Evolutionary conservation across 768 basidiomycete species (phyloP), one percentile per base, ranked within the genome.

Genomic region (Termitomyces sp.): DNA sequence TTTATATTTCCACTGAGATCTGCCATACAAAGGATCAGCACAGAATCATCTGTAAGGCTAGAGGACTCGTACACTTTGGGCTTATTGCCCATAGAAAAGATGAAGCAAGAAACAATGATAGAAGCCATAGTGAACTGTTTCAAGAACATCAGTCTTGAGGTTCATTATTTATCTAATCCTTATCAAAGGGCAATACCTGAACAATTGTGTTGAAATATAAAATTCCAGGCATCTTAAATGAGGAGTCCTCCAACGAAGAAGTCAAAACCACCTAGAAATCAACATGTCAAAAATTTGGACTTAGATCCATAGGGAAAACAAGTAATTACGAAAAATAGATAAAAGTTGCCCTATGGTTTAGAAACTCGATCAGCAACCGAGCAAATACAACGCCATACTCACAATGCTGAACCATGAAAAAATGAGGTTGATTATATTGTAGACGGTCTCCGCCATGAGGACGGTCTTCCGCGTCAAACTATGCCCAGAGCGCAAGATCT

Each of bases 41-140:
- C 7, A 26, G 26, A n/a, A 36, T 36, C 3, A 12, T 47, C 14
- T 39, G n/a, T 61, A 61, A 12, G 20, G 27, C n/a, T 34, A 26
- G 34, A 50, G 12, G 26, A 12, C 18, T 66, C 76, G 30, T 61
- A 94, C 92, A 91, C 86, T 74, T 84, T 81, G 4, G 95, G 95
- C 68, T 90, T 89, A 71, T 97, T 97, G 18, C 95, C 95, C 94
- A 98, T 96, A 0, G 93, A 90, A 70, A 97, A 90, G 1, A 97
- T 76, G 79, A 98, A 97, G 64, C 87, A 89, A 8, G 91, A 88
- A n/a, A 95, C 81, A 30, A 98, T 81, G 42, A 92, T 81, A 4
- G 90, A 90, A 4, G 88, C 86, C 80, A 97, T 87, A 34, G 87
- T 72, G 69, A 92, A 96, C 87, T 95, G 65, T 55, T 32, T 30